Evolutionary conservation across 352 stramenopile genomes (phyloP), one percentile per base, ranked within the genome.

Genomic region (Phytopythium chamaehyphon): DNA sequence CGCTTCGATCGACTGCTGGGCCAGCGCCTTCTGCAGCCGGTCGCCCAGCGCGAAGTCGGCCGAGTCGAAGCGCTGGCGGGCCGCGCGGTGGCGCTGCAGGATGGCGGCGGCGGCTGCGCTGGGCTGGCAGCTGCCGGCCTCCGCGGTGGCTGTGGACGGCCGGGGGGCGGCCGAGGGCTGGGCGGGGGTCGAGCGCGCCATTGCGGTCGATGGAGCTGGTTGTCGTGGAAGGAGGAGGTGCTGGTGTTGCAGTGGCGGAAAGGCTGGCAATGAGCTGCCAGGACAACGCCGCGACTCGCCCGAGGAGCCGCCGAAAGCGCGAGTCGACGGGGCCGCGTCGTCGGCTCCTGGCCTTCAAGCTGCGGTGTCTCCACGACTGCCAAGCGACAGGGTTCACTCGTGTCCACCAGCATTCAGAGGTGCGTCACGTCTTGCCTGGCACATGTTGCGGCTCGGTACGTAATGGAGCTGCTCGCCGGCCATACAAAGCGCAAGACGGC

Each of bases 1-100:
- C 15, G 31, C 3, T 10, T 38, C 24, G 2, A 26, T 22, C 21
- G 47, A 3, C 33, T 44, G 42, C 19, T 44, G 31, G 19, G 47
- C 47, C 14, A 53, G 15, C 8, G 60, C 36, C 10, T 54, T 59
- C 10, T 66, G 54, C n/a, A 62, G 55, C 18, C 59, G 61, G 48
- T 67, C 53, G 2, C 55, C 57, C 59, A 90, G 77, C 26, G 66
- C 73, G 52, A 81, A 85, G 52, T 90, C 79, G 8, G 79, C 79
- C 48, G 79, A 90, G 54, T 90, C 79, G 51, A 90, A 90, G 26
- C 79, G 79, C 61, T 89, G 75, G 37, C 78, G 78, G 38, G 80
- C 62, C 38, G 67, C 58, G 10, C 50, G 43, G 44, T 76, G 75
- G 6, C 78, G 78, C 51, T 80, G 71, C 47, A 89, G 61, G 47